Conservation (phyloP, 805 yeast genomes). For the Candida oleophila region DNA sequence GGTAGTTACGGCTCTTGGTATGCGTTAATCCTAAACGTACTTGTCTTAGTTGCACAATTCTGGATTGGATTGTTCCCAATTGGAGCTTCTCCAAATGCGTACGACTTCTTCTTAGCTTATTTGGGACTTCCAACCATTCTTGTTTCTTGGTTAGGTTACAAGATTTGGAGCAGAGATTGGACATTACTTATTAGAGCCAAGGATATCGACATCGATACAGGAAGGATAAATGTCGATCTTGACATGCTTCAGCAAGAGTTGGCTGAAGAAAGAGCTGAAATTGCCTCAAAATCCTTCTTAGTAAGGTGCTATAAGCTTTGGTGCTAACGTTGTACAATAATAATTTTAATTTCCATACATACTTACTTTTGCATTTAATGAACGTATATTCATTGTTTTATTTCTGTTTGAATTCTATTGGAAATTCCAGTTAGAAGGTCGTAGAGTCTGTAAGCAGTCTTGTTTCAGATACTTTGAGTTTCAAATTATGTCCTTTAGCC, state of each 20-base stretch:
- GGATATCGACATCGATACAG: conserved; percentile 35
- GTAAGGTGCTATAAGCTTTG: conserved; percentile 26
- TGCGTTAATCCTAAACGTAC: conserved; percentile 47
- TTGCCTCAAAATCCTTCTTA: conserved; percentile 24
- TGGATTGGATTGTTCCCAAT: conserved; percentile 67
- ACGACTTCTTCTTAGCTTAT: conserved; percentile 29
- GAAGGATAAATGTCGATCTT: conserved; percentile 31
- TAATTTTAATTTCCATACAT: background rate
- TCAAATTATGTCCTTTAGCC: conserved; percentile 14
- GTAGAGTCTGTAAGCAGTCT: background rate
- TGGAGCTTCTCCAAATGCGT: conserved; percentile 35
- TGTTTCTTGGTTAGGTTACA: conserved; percentile 29
- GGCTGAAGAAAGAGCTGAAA: conserved; percentile 30
- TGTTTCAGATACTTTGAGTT: background rate
- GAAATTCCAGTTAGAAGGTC: too few species aligned
- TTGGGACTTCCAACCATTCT: conserved; percentile 33
- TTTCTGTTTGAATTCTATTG: too few species aligned
- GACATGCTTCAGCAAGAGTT: conserved; percentile 34
- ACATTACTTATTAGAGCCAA: conserved; percentile 23
- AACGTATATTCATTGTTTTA: too few species aligned
- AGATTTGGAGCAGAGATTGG: conserved; percentile 28
- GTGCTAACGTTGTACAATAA: conserved; percentile 17
- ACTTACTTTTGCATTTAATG: background rate
- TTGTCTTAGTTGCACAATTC: conserved; percentile 58
- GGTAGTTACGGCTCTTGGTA: conserved; percentile 55